These are phyloP conservation scores for Phytopythium sindhum DNA, from an alignment of 352 stramenopile species.

Conservation along the genomic window DNA sequence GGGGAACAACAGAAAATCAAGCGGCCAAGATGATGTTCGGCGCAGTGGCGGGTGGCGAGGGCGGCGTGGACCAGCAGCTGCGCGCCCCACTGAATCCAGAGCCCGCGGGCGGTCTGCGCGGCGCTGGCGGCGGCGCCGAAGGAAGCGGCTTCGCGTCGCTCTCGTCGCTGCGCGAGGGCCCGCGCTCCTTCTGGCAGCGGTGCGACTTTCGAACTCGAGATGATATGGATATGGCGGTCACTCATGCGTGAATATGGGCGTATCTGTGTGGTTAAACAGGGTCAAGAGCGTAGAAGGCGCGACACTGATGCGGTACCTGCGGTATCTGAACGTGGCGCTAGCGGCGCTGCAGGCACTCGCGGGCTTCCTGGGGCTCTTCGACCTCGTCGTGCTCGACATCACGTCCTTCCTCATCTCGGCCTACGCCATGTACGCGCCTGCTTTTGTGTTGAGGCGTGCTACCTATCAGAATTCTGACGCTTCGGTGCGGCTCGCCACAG, in stretches of 20 bases:
- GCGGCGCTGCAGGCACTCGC: conserved; percentile 77
- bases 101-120: background rate
- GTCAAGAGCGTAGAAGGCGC: conserved; percentile 66
- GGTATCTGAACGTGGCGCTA: conserved; percentile 81
- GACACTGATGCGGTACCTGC: conserved; percentile 75
- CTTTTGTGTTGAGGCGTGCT: too few relatives aligned
- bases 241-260: background rate
- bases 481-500: conserved; percentile 15
- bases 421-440: conserved; percentile 82
- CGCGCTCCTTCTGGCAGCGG: conserved; percentile 41
- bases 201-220: conserved; percentile 4
- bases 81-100: conserved; percentile 29
- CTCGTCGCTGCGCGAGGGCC: conserved; percentile 19
- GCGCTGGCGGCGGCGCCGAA: conserved; percentile 10
- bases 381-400: conserved; percentile 81
- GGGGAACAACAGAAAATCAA: background rate
- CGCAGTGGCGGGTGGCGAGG: conserved; percentile 13
- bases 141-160: conserved; percentile 32
- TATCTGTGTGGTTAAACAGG: conserved; percentile 22
- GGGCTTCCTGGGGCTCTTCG: conserved; percentile 82
- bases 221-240: background rate
- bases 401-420: conserved; percentile 86
- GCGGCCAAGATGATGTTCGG: conserved; percentile 23
- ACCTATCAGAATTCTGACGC: conserved; percentile 1
- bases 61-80: conserved; percentile 25